These are phyloP conservation scores for Neofusicoccum sp. DNA, from an alignment of 2,329 filamentous ascomycete species.

Conservation along the genomic window DNA sequence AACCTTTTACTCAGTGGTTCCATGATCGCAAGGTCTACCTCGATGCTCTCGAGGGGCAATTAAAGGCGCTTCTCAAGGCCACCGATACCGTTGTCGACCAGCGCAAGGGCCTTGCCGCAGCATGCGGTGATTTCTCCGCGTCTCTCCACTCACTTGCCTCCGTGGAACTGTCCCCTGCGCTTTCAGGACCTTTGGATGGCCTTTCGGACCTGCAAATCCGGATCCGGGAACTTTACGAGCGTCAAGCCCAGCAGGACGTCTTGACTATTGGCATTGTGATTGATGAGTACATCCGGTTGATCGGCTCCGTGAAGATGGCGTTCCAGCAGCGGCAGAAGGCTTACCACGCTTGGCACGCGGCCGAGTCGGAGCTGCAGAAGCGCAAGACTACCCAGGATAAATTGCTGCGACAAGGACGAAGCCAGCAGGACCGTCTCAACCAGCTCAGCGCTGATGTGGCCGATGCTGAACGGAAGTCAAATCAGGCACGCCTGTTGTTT, in stretches of 20 bases:
- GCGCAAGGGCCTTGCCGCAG: slow-evolving; percentile 89
- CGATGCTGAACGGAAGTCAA: slow-evolving; percentile 91
- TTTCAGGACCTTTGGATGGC: slow-evolving; percentile 86
- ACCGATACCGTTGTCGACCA: slow-evolving; percentile 92
- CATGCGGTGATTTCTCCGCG: slow-evolving; percentile 87
- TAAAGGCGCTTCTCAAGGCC: slow-evolving; percentile 86
- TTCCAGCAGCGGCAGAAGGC: slow-evolving; percentile 92
- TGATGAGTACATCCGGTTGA: slow-evolving; percentile 95
- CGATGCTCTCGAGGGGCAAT: slow-evolving; percentile 86
- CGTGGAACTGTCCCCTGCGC: slow-evolving; percentile 84
- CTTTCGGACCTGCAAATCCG: slow-evolving; percentile 91
- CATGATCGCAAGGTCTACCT: slow-evolving; percentile 94
- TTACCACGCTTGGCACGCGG: slow-evolving; percentile 89
- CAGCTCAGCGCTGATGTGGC: slow-evolving; percentile 89
- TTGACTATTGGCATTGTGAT: slow-evolving; percentile 96
- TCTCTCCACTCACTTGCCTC: slow-evolving; percentile 90
- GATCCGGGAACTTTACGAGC: slow-evolving; percentile 91
- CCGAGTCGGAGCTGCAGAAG: slow-evolving; percentile 88
- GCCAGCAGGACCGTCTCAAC: slow-evolving; percentile 90
- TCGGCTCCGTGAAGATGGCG: slow-evolving; percentile 90
- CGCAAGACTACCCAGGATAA: slow-evolving; percentile 88
- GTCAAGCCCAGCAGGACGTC: slow-evolving; percentile 95
- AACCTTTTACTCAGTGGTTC: slow-evolving; percentile 69
- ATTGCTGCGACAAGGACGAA: slow-evolving; percentile 88
- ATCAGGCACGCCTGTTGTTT: slow-evolving; percentile 85